phyloP scores from a whole-genome alignment of 352 stramenopile species.

The Globisporangium takayamanum region DNA sequence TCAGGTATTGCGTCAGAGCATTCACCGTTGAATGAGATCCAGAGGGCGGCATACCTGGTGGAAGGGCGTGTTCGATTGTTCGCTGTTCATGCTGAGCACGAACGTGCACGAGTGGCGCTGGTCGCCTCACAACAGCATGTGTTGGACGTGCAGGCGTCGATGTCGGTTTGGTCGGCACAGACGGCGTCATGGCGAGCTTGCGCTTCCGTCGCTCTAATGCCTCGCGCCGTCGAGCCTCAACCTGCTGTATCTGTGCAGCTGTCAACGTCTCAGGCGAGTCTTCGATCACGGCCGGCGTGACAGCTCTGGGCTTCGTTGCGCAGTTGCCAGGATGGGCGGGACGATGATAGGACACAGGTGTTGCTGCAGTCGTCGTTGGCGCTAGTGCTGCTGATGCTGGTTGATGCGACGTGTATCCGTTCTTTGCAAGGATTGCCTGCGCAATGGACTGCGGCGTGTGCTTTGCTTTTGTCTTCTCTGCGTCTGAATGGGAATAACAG shows the following conservation, averaged over 20 bases:
- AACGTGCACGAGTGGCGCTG: too few species aligned
- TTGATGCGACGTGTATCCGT: conserved; percentile 34
- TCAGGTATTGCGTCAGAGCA: too few species aligned
- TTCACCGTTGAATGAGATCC: too few species aligned
- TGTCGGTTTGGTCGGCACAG: background rate
- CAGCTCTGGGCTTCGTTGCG: background rate
- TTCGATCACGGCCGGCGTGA: conserved; percentile 13
- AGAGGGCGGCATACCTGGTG: too few species aligned
- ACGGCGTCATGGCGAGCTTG: background rate
- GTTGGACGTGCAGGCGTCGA: background rate
- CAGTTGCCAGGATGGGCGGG: background rate
- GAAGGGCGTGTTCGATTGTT: too few species aligned
- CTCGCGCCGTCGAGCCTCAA: conserved; percentile 46
- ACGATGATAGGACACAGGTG: background rate
- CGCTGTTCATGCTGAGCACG: too few species aligned
- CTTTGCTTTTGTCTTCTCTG: conserved; percentile 33
- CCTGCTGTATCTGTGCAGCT: conserved; percentile 38
- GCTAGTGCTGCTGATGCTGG: background rate
- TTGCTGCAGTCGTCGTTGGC: background rate
- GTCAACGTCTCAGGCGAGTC: conserved; percentile 39
- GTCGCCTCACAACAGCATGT: background rate
- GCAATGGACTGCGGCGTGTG: conserved; percentile 63
- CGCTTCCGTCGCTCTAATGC: conserved; percentile 52
- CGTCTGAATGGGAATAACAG: conserved; percentile 24
- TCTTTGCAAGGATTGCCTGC: conserved; percentile 51